Base-by-base conservation (phyloP, 2,329 filamentous ascomycete species). In the Ceratocystis smalleyi region DNA sequence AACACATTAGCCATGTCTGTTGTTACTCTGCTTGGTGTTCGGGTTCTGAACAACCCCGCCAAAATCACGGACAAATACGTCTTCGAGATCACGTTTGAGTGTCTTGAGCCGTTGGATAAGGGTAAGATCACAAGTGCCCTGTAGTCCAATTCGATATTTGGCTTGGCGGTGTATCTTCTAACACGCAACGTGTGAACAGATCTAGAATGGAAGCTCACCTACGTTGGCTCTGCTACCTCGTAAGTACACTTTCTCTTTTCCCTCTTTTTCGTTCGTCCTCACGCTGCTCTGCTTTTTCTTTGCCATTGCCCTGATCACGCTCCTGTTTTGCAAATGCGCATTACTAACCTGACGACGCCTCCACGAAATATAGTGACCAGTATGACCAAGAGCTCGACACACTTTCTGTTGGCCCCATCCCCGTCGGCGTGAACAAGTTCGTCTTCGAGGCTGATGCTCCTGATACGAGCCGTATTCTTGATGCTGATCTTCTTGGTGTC, bases 81-180 rank as follows among this genome's bases (percentile, higher is more conserved):
- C 75, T 96, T 99, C 70, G 92, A 99, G 77, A 97, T 99, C 74
- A 99, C 94, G 19, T 99, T 99, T 68, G 94, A 99, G 77, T 97
- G 94, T 72, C 84, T 97, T 27, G 94, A 99, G 78, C 84, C 87
- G 70, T 83, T 99, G 47, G 89, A 95, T 74, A 96, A 96, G 77
- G 91, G 91, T 91, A 75, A 40, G 75, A 68, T 51, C 10, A 40
- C 4, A 40, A 40, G 35, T 40, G 35, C 15, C 35, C 35, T 40
- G 35, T 32, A 35, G 10, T 17, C 32, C 47, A 15, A 40, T 59
- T 19, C 27, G 45, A n/a, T 54, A 27, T 10, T 24, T 3, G 30
- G 19, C 27, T 12, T 43, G 47, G 19, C 17, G 24, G 43, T 12
- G 69, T 72, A 68, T 70, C 65, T 40, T 55, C 22, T 61, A 55